Base-by-base conservation (phyloP, 352 stramenopile genomes). In the Globisporangium spiculum region DNA sequence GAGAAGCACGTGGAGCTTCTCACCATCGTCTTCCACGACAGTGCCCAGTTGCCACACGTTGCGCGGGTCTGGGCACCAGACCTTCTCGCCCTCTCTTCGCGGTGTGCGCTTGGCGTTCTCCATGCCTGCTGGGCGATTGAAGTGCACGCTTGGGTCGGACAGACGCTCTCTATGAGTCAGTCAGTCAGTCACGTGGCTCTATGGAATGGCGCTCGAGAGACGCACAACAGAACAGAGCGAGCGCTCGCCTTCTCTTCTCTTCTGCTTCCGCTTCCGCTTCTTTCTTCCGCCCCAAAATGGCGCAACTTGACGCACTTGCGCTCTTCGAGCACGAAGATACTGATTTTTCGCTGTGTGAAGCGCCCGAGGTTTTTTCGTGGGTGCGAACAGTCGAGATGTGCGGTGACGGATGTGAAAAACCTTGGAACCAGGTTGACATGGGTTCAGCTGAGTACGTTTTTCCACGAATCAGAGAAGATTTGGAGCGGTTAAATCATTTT, bases 11-110 rank as follows among this genome's bases (percentile, higher is more conserved):
- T 94, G 88, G 38, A 96, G 81, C 60, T 89, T 94, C 58, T 89
- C 75, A 66, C 89, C 89, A 72, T 94, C 88, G 68, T 95, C 89
- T 67, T 96, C 89, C 36, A 94, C 77, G 56, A 96, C 86, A 0
- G 88, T 94, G 36, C 87, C 89, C 27, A 96, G 72, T 63, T 93
- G 83, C 89, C 89, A 96, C 63, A 96, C 87, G 52, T 94, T 95
- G 70, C 86, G 86, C 38, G 89, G 73, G 64, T 95, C 87, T 0
- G 89, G 87, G 64, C 84, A 92, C 89, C 89, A 96, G 8, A 96
- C 88, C 68, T 94, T 94, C 75, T 96, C 87, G 62, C 89, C 89
- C 72, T 95, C 89, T 27, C 88, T 85, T 27, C 85, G 86, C 55
- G 70, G 69, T 30, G 76, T 67, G 66, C 86, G 81, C 75, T 89